These are phyloP conservation scores for Alternaria infectoria DNA, from an alignment of 2,329 filamentous ascomycete species.

Conservation along the genomic window DNA sequence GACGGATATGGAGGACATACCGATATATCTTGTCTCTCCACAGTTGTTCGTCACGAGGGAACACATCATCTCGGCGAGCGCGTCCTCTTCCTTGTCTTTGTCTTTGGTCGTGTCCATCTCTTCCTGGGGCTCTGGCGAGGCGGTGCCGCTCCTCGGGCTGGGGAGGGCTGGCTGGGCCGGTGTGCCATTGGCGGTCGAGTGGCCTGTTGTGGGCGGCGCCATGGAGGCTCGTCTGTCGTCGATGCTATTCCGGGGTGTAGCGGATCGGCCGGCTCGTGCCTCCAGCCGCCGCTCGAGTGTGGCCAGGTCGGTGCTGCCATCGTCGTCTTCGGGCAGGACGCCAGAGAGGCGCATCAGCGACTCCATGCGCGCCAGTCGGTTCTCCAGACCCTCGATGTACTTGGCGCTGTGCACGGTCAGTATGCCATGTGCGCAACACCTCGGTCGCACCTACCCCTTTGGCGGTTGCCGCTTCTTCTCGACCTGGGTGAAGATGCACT, in stretches of 20 bases:
- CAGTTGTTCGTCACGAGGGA: slow-evolving; percentile 93
- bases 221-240: slow-evolving; percentile 43
- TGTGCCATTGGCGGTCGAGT: slow-evolving; percentile 36
- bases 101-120: slow-evolving; percentile 47
- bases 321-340: slow-evolving; percentile 83
- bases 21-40: slow-evolving; percentile 95
- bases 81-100: slow-evolving; percentile 73
- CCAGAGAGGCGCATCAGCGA: slow-evolving; percentile 86
- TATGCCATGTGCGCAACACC: neutral
- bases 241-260: slow-evolving; percentile 27
- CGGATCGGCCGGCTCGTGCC: slow-evolving; percentile 52
- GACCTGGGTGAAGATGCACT: slow-evolving; percentile 95
- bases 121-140: slow-evolving; percentile 57
- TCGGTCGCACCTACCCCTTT: slow-evolving; percentile 71
- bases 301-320: slow-evolving; percentile 83
- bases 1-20: slow-evolving; percentile 56
- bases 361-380: slow-evolving; percentile 94
- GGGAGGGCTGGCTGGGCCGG: slow-evolving; percentile 55
- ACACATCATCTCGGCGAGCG: slow-evolving; percentile 97
- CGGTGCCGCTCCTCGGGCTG: slow-evolving; percentile 58
- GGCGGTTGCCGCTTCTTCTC: slow-evolving; percentile 98
- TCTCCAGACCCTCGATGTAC: slow-evolving; percentile 96
- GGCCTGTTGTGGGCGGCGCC: slow-evolving; percentile 47
- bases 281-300: slow-evolving; percentile 79
- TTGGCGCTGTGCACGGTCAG: slow-evolving; percentile 70